Percentiles rank a stretch among this genome's conserved stretches.
Evolutionary conservation across 2,329 filamentous ascomycete genomes (phyloP).

Genomic region (Aspergillus sp.): DNA sequence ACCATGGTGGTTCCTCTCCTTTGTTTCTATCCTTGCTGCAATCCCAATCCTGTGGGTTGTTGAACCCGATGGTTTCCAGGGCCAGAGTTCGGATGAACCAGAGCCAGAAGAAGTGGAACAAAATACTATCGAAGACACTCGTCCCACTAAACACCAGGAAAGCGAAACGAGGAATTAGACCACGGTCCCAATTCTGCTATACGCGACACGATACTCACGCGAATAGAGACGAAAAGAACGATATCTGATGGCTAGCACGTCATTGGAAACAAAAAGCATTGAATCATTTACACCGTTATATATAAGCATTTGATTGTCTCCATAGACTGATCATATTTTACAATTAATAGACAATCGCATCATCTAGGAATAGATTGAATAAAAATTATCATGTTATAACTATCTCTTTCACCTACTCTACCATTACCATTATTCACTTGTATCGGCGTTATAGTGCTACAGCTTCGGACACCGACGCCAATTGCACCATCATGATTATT

Average conservation of each 20-base stretch:
- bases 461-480: background rate
- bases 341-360: background rate
- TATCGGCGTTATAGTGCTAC: background rate
- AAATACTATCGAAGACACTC: background rate
- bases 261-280: background rate
- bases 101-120: constrained; percentile 23
- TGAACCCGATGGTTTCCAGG: constrained; percentile 68
- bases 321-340: background rate
- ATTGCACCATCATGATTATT: background rate
- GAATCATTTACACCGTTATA: background rate
- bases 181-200: background rate
- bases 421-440: background rate
- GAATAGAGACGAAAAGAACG: background rate
- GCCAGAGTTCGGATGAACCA: constrained; percentile 33
- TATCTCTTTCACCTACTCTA: too few species aligned
- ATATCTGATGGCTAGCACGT: background rate
- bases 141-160: background rate
- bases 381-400: background rate
- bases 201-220: background rate
- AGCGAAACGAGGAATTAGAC: background rate
- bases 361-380: background rate
- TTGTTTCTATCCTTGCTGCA: constrained; percentile 62
- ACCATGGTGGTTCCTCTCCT: constrained; percentile 76
- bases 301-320: background rate
- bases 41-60: constrained; percentile 73